Evolutionary conservation across 2,329 filamentous ascomycete genomes (phyloP).

Genomic region (Sporothrix dimorphospora): DNA sequence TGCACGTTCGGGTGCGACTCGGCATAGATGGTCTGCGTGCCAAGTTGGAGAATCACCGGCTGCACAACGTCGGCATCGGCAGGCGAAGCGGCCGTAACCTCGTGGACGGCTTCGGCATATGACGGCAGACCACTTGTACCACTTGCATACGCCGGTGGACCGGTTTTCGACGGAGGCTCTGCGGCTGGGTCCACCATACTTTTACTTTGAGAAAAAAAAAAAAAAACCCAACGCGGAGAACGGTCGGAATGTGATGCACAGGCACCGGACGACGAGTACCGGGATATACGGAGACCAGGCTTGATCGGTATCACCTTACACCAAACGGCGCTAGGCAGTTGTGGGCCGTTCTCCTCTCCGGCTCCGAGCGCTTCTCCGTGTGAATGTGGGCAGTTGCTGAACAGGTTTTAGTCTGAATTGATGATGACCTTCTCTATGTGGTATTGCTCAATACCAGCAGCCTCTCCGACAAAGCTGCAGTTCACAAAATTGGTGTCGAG

Average conservation of each 20-base stretch:
- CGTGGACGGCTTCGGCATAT: not conserved
- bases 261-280: too few species aligned
- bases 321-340: not conserved
- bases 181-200: not conserved
- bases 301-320: not conserved
- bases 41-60: not conserved
- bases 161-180: not conserved
- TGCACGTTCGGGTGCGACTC: not conserved
- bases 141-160: not conserved
- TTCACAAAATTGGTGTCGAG: not conserved
- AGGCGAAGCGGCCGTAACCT: not conserved
- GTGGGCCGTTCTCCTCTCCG: not conserved
- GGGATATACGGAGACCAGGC: not conserved
- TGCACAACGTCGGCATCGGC: not conserved
- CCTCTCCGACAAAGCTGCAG: too few species aligned
- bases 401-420: not conserved
- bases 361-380: not conserved
- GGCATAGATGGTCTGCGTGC: not conserved
- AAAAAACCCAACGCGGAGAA: not conserved
- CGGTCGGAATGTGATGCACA: too few species aligned
- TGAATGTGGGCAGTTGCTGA: not conserved
- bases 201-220: not conserved
- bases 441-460: too few species aligned
- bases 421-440: too few species aligned
- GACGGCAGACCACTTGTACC: not conserved